Evolutionary conservation across 2,329 filamentous ascomycete genomes (phyloP).

Genomic region (Ceratocystis lukuohia): DNA sequence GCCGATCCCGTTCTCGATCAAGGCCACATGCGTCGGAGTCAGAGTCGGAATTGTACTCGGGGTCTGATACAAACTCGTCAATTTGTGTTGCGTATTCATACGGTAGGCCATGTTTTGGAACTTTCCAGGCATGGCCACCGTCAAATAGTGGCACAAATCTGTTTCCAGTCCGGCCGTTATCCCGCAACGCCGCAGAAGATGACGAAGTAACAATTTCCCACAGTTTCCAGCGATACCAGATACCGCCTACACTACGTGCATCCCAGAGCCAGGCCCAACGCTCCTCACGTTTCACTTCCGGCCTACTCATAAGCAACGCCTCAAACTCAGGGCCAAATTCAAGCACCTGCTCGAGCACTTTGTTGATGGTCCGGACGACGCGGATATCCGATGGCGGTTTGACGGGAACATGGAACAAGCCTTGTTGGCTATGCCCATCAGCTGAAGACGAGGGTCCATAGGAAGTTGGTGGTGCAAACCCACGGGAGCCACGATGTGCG

Average conservation of each 20-base stretch:
- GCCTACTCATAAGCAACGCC: constrained; percentile 75
- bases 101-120: constrained; percentile 53
- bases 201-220: constrained; percentile 66
- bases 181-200: not conserved
- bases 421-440: constrained; percentile 29
- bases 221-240: constrained; percentile 87
- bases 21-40: constrained; percentile 63
- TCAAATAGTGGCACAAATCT: constrained; percentile 60
- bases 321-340: constrained; percentile 79
- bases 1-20: constrained; percentile 38
- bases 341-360: constrained; percentile 66
- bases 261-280: constrained; percentile 95
- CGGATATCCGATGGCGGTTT: constrained; percentile 64
- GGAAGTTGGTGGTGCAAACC: constrained; percentile 65
- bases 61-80: constrained; percentile 68
- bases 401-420: constrained; percentile 54
- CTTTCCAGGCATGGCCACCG: constrained; percentile 61
- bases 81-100: constrained; percentile 70
- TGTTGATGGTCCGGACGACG: constrained; percentile 73
- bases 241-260: constrained; percentile 59
- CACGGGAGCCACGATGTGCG: constrained; percentile 28
- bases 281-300: constrained; percentile 71
- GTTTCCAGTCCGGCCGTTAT: not conserved
- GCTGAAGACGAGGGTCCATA: constrained; percentile 26
- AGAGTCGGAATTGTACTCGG: constrained; percentile 59